Evolutionary conservation across 495 filamentous ascomycete species (phyloP).

Genomic region (Zalerion maritima): DNA sequence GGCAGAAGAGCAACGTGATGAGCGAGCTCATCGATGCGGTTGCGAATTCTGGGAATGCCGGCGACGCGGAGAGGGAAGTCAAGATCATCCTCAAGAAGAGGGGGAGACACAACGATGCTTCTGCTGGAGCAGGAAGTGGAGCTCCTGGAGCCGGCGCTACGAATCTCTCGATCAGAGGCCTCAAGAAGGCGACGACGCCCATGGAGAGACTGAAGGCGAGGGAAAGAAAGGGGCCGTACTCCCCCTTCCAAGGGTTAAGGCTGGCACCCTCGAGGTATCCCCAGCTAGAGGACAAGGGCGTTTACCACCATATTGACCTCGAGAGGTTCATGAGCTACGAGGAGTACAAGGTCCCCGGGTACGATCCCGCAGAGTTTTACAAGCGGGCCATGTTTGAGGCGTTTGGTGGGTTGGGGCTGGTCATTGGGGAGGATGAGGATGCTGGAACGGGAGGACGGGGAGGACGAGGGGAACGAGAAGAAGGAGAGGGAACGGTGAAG

Average conservation of each 20-base stretch:
- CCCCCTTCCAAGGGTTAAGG: slow-evolving; percentile 69
- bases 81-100: slow-evolving; percentile 60
- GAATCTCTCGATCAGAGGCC: slow-evolving; percentile 53
- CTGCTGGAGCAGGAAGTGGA: slow-evolving; percentile 18
- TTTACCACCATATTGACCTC: slow-evolving; percentile 49
- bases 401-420: slow-evolving; percentile 68
- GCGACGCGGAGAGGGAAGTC: slow-evolving; percentile 38
- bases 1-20: slow-evolving; percentile 30
- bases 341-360: slow-evolving; percentile 62
- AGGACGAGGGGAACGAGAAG: too few relatives aligned
- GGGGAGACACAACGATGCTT: slow-evolving; percentile 22
- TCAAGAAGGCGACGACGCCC: slow-evolving; percentile 41
- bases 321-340: slow-evolving; percentile 44
- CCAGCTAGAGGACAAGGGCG: slow-evolving; percentile 35
- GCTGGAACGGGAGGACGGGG: too few relatives aligned
- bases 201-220: slow-evolving; percentile 38
- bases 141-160: slow-evolving; percentile 15
- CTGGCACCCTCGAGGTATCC: slow-evolving; percentile 56
- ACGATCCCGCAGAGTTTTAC: slow-evolving; percentile 67
- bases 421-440: slow-evolving; percentile 70
- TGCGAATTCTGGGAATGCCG: slow-evolving; percentile 29
- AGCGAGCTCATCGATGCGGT: slow-evolving; percentile 37
- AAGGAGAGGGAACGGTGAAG: too few relatives aligned
- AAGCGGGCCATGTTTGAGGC: slow-evolving; percentile 69
- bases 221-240: slow-evolving; percentile 61